phyloP scores from a whole-genome alignment of 345 rosid genomes.

The Euphorbia peplus region DNA sequence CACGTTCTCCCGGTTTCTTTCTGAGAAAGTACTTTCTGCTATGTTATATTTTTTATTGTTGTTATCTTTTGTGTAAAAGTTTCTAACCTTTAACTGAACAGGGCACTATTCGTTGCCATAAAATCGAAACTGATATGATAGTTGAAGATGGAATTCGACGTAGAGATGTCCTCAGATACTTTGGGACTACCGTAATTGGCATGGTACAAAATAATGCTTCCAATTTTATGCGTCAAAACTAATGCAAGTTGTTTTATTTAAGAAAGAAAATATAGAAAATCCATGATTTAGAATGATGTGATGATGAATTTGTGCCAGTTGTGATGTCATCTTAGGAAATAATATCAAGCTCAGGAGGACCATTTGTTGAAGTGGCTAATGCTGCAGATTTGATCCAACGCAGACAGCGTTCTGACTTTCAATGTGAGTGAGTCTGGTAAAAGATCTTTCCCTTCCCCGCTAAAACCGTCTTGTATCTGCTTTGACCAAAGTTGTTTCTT shows the following conservation, averaged over 20 bases:
- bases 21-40: background rate
- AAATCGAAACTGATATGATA: slow-evolving; percentile 31
- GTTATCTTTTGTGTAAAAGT: background rate
- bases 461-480: slow-evolving; percentile 9
- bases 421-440: slow-evolving; percentile 42
- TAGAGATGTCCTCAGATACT: slow-evolving; percentile 56
- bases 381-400: slow-evolving; percentile 92
- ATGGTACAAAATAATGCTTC: slow-evolving; percentile 38
- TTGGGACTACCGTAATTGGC: slow-evolving; percentile 51
- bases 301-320: slow-evolving; percentile 62
- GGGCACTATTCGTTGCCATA: slow-evolving; percentile 51
- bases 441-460: background rate
- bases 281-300: slow-evolving; percentile 26
- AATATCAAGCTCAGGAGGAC: slow-evolving; percentile 55
- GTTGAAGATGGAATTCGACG: slow-evolving; percentile 37
- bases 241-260: background rate
- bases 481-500: slow-evolving; percentile 13
- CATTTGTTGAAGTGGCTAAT: slow-evolving; percentile 50
- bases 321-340: slow-evolving; percentile 61
- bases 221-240: background rate
- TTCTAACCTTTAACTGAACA: slow-evolving; percentile 25
- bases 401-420: slow-evolving; percentile 84
- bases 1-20: background rate
- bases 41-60: background rate
- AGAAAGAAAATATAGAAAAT: background rate